Conservation (phyloP, 2,329 filamentous ascomycete species). For the Alternaria sp. region DNA sequence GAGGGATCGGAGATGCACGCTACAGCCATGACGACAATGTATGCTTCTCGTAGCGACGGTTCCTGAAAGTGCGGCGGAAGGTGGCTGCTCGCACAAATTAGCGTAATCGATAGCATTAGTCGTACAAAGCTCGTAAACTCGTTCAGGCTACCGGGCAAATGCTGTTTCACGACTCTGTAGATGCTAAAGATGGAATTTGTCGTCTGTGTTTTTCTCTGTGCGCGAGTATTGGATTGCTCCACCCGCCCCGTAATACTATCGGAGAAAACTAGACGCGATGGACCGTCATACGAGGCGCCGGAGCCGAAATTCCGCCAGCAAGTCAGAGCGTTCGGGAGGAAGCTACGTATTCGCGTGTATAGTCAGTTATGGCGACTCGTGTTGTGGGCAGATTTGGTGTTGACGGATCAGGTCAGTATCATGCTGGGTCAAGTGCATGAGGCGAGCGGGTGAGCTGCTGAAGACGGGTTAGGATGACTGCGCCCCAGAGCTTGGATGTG, state of each 20-base stretch:
- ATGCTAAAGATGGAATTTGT: constrained; percentile 15
- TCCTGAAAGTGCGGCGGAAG: neutral
- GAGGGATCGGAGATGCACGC: neutral
- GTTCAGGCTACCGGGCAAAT: neutral
- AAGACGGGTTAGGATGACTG: constrained; percentile 11
- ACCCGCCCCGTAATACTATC: constrained; percentile 12
- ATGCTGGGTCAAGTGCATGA: neutral
- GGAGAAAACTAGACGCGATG: constrained; percentile 15
- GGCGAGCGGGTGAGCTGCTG: constrained; percentile 11
- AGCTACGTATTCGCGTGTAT: constrained; percentile 5
- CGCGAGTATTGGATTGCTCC: constrained; percentile 11
- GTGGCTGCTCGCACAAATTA: constrained; percentile 2
- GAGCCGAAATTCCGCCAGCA: constrained; percentile 12
- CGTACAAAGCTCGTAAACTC: constrained; percentile 5
- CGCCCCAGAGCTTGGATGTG: constrained; percentile 22
- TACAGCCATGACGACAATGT: neutral
- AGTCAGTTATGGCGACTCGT: constrained; percentile 8
- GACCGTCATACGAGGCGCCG: constrained; percentile 11
- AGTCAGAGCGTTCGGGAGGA: constrained; percentile 9
- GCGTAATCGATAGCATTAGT: constrained; percentile 5
- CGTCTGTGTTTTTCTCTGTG: constrained; percentile 14
- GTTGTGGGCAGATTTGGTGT: constrained; percentile 6
- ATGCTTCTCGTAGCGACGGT: neutral
- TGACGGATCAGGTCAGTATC: neutral
- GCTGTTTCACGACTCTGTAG: constrained; percentile 5